Evolutionary conservation across 345 rosid species (phyloP), one percentile per base, ranked within the genome.

Genomic region (Moricandia moricandioides): DNA sequence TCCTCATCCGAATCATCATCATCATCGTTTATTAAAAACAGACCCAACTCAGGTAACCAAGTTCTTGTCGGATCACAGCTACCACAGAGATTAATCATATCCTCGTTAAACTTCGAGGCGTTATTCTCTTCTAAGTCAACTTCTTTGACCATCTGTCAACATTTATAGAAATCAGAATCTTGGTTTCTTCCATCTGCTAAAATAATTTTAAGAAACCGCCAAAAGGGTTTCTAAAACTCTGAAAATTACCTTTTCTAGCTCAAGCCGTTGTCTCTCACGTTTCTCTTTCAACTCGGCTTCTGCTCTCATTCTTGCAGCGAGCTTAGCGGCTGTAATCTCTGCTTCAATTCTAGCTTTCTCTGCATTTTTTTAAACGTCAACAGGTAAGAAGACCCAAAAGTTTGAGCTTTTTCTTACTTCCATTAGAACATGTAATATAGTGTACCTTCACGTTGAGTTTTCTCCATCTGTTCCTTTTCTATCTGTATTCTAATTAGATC

Each of bases 301-400:
- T 54, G 82, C 85, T 78, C 82, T 84, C 79, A 49, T 77, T 64
- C 69, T 78, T 2, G 82, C 54, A 54, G 94, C 91, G 67, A 82
- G 82, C 84, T 81, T 85, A 27, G 93, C 90, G 33, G 89, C 92
- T 83, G 67, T 76, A 11, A 91, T 86, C 73, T 86, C 87, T 1
- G 95, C 91, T 81, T 88, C 97, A 60, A 89, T 88, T 79, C 80
- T 84, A 12, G 87, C 87, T 69, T 80, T 87, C 78, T 94, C 96
- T 93, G 89, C 68, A 80, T 2, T 8, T 64, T 63, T 40, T 1
- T 2, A 58, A 47, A 65, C 9, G 5, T 34, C 24, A 64, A 71
- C 29, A 49, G 63, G 14, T 24, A 27, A 27, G 52, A 69, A 47
- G 5, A 43, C 18, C 5, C 5, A 31, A 47, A 34, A 49, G 14